phyloP scores from a whole-genome alignment of 2,329 filamentous ascomycete genomes.

The Botryotinia narcissicola region DNA sequence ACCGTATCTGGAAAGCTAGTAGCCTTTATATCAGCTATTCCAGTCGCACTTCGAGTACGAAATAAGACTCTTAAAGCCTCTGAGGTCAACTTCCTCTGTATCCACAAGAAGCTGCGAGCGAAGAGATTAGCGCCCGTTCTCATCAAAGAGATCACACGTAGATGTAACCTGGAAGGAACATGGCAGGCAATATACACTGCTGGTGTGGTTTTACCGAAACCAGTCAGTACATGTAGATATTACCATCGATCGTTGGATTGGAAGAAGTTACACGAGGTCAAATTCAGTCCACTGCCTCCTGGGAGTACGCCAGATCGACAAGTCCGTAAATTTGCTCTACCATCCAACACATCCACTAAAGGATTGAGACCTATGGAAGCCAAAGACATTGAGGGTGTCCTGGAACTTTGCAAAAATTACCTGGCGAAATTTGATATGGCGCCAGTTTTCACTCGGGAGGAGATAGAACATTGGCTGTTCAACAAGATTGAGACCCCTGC shows the following conservation, averaged over 20 bases:
- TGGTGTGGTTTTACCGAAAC: conserved; percentile 85
- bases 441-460: conserved; percentile 74
- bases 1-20: conserved; percentile 81
- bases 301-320: conserved; percentile 84
- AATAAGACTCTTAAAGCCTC: conserved; percentile 72
- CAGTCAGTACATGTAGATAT: conserved; percentile 90
- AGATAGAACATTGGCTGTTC: conserved; percentile 85
- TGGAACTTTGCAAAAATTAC: conserved; percentile 73
- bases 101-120: conserved; percentile 94
- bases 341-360: conserved; percentile 66
- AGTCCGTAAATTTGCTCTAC: conserved; percentile 80
- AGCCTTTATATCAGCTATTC: conserved; percentile 93
- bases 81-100: conserved; percentile 97
- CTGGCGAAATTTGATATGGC: conserved; percentile 78
- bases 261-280: conserved; percentile 92
- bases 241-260: conserved; percentile 93
- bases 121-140: conserved; percentile 91
- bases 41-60: conserved; percentile 77
- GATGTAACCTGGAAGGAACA: conserved; percentile 80
- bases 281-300: conserved; percentile 83
- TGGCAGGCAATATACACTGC: conserved; percentile 97
- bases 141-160: conserved; percentile 95
- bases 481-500: conserved; percentile 62
- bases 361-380: conserved; percentile 78
- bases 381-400: conserved; percentile 74